A percentile compares a stretch with the other conserved stretches of the same genome.
Evolutionary conservation across 2,329 filamentous ascomycete species (phyloP).

Genomic region (Neonectria sp.): DNA sequence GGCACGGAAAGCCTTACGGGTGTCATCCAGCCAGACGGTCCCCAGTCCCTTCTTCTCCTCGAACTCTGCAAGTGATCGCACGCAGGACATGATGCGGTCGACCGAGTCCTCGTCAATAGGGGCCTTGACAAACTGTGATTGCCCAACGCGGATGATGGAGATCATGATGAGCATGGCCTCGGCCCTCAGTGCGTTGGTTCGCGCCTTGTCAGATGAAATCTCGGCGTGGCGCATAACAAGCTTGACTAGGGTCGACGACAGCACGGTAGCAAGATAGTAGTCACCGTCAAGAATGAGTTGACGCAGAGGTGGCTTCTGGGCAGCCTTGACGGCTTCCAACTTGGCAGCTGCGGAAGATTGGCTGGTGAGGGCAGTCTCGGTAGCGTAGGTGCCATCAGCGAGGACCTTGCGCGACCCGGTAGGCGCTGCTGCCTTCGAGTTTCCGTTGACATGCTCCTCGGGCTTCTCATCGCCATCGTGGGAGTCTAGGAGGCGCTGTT

Average conservation of each 20-base stretch:
- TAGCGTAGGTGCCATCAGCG: conserved; percentile 97
- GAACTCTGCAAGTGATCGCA: conserved; percentile 93
- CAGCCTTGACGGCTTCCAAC: conserved; percentile 95
- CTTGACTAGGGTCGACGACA: conserved; percentile 97
- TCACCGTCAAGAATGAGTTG: conserved; percentile 97
- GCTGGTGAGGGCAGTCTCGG: conserved; percentile 95
- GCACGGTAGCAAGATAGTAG: conserved; percentile 94
- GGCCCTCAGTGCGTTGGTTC: conserved; percentile 93
- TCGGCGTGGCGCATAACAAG: conserved; percentile 98
- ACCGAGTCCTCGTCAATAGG: conserved; percentile 98
- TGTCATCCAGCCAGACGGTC: conserved; percentile 94
- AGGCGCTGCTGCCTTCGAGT: conserved; percentile 81
- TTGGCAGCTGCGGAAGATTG: conserved; percentile 91
- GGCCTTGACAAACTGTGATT: conserved; percentile 98
- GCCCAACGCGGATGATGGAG: conserved; percentile 96
- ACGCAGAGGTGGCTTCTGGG: conserved; percentile 93
- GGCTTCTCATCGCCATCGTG: conserved; percentile 79
- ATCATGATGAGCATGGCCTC: conserved; percentile 99
- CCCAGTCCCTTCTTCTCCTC: conserved; percentile 91
- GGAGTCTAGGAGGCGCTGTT: conserved; percentile 92
- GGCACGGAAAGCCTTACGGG: conserved; percentile 92
- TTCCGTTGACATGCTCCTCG: conserved; percentile 81
- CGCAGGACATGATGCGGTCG: conserved; percentile 98
- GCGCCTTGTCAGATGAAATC: conserved; percentile 86
- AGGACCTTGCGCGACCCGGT: conserved; percentile 92